phyloP scores from a whole-genome alignment of 169 alveolate genomes.

The Plasmodium knowlesi region DNA sequence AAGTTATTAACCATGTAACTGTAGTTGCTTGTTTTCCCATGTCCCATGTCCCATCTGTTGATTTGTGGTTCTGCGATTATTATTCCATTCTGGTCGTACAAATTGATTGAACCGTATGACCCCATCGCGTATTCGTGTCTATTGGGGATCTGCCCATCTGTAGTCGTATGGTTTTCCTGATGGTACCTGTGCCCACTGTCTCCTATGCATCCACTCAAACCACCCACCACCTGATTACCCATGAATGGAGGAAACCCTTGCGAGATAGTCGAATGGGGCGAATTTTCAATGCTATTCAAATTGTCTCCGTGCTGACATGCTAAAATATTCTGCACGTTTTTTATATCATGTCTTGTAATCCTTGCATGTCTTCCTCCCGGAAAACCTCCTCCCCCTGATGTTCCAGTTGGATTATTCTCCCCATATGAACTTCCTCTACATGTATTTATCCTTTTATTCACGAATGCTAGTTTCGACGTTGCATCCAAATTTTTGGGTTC shows the following conservation, averaged over 20 bases:
- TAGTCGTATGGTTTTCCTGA: background rate
- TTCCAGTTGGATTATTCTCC: background rate
- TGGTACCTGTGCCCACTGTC: background rate
- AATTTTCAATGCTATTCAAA: background rate
- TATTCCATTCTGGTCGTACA: background rate
- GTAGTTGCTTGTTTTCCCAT: background rate
- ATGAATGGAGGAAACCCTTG: background rate
- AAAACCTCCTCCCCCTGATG: background rate
- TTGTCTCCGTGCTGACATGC: background rate
- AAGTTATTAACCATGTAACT: background rate
- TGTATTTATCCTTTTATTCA: background rate
- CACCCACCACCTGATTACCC: background rate
- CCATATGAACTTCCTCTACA: background rate
- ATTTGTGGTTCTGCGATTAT: background rate
- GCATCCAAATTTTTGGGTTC: background rate
- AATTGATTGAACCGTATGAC: background rate
- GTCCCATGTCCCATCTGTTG: background rate
- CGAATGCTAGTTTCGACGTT: background rate
- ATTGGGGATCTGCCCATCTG: background rate
- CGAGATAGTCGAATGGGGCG: background rate
- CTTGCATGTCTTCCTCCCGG: background rate
- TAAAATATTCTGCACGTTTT: background rate
- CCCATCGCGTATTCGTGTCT: background rate
- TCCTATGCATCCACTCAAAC: background rate
- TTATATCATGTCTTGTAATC: background rate